phyloP scores from a whole-genome alignment of 768 basidiomycete genomes.

The Amylocystis lapponica region DNA sequence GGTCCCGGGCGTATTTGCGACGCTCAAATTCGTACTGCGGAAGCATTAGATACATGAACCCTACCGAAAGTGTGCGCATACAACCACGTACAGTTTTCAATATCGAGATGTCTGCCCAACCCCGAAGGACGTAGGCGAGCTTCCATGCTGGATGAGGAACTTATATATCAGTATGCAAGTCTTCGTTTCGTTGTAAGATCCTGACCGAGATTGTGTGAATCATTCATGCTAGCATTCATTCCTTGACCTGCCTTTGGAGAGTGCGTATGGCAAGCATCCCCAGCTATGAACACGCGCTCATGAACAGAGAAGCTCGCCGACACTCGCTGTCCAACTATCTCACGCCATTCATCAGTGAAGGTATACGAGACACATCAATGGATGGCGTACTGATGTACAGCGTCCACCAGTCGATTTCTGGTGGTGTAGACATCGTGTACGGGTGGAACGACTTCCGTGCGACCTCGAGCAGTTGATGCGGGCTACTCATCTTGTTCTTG shows the following conservation, averaged over 20 bases:
- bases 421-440: slow-evolving; percentile 27
- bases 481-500: slow-evolving; percentile 30
- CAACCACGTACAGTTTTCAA: slow-evolving; percentile 37
- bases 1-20: slow-evolving; percentile 45
- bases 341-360: not conserved
- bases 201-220: slow-evolving; percentile 44
- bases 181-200: not conserved
- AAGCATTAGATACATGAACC: too few relatives aligned
- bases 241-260: slow-evolving; percentile 44
- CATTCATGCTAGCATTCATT: slow-evolving; percentile 50
- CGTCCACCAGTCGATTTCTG: slow-evolving; percentile 44
- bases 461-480: slow-evolving; percentile 36
- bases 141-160: slow-evolving; percentile 44
- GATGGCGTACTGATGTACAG: slow-evolving; percentile 38
- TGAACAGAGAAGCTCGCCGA: slow-evolving; percentile 42
- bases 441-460: slow-evolving; percentile 37
- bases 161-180: not conserved
- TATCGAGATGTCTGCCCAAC: slow-evolving; percentile 39
- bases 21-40: slow-evolving; percentile 50
- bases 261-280: slow-evolving; percentile 47
- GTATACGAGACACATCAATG: not conserved
- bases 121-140: slow-evolving; percentile 41
- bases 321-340: slow-evolving; percentile 49
- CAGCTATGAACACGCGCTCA: slow-evolving; percentile 50
- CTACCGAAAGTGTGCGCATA: not conserved